Conservation (phyloP, 1,284 basidiomycete genomes). For the Papiliotrema flavescens region DNA sequence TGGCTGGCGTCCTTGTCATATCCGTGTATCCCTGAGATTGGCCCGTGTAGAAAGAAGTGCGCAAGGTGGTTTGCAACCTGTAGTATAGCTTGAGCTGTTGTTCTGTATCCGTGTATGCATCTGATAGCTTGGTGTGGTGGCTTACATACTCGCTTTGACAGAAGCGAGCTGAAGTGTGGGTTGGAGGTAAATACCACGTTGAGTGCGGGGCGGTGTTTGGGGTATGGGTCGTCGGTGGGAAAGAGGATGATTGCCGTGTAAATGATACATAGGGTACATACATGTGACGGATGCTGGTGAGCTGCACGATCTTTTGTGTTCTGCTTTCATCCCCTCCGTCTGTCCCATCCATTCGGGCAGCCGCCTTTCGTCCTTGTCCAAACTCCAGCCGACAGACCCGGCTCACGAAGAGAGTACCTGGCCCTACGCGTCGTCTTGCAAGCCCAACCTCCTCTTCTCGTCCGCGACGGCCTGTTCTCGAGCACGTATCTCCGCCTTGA, state of each 20-base stretch:
- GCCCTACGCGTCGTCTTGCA: constrained; percentile 17
- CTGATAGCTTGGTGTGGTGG: background rate
- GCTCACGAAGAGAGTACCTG: background rate
- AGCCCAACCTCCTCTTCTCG: constrained; percentile 68
- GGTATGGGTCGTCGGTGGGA: no score
- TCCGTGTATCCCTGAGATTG: no score
- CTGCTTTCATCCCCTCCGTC: background rate
- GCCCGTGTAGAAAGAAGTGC: no score
- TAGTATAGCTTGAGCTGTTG: background rate
- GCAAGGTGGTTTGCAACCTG: no score
- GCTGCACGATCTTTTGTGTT: background rate
- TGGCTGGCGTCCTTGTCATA: no score
- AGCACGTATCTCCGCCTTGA: constrained; percentile 86
- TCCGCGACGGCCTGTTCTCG: constrained; percentile 86
- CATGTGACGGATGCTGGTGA: no score
- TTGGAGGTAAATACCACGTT: no score
- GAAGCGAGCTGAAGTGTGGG: no score
- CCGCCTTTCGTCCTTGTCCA: background rate
- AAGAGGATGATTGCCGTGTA: background rate
- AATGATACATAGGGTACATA: no score
- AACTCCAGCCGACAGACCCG: background rate
- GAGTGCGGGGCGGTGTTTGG: no score
- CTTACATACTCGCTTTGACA: no score
- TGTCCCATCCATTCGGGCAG: background rate
- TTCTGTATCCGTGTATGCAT: background rate